These are phyloP conservation scores for Hypseocharis bilobata DNA, from an alignment of 441 rosid genomes.

Conservation along the genomic window DNA sequence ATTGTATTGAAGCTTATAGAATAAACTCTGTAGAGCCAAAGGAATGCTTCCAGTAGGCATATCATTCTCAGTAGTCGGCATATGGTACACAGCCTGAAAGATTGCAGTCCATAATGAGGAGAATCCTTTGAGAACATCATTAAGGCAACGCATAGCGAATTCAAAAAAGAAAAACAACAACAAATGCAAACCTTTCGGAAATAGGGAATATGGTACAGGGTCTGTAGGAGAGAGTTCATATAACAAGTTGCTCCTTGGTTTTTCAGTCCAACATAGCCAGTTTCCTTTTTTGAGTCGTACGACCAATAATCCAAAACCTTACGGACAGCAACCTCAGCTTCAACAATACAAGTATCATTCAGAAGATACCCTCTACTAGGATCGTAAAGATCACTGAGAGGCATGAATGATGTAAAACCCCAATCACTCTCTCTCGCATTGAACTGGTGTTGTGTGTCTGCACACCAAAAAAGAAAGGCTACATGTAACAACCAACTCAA, in stretches of 20 bases:
- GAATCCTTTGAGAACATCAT: slow-evolving; percentile 4
- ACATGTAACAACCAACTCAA: not conserved
- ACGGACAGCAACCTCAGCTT: slow-evolving; percentile 67
- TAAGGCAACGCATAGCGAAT: slow-evolving; percentile 33
- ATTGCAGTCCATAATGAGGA: slow-evolving; percentile 14
- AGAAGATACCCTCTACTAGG: slow-evolving; percentile 56
- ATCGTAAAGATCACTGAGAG: slow-evolving; percentile 59
- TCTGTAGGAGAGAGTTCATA: slow-evolving; percentile 71
- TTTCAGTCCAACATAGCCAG: slow-evolving; percentile 70
- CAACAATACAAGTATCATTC: slow-evolving; percentile 50
- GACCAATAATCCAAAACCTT: slow-evolving; percentile 59
- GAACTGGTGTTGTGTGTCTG: slow-evolving; percentile 87
- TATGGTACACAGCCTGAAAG: slow-evolving; percentile 64
- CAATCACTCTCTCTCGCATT: slow-evolving; percentile 66
- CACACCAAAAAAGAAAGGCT: slow-evolving; percentile 19
- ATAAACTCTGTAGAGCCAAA: slow-evolving; percentile 63
- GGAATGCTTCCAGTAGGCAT: slow-evolving; percentile 65
- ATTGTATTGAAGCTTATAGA: slow-evolving; percentile 64
- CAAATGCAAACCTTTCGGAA: slow-evolving; percentile 61
- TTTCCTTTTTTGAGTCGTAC: slow-evolving; percentile 62
- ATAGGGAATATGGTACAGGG: slow-evolving; percentile 65
- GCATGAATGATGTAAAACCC: slow-evolving; percentile 75
- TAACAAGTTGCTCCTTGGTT: slow-evolving; percentile 79
- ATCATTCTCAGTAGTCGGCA: slow-evolving; percentile 72
- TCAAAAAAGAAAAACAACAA: slow-evolving; percentile 30